phyloP scores from a whole-genome alignment of 1,284 basidiomycete species.

The Fomitopsis schrenkii region DNA sequence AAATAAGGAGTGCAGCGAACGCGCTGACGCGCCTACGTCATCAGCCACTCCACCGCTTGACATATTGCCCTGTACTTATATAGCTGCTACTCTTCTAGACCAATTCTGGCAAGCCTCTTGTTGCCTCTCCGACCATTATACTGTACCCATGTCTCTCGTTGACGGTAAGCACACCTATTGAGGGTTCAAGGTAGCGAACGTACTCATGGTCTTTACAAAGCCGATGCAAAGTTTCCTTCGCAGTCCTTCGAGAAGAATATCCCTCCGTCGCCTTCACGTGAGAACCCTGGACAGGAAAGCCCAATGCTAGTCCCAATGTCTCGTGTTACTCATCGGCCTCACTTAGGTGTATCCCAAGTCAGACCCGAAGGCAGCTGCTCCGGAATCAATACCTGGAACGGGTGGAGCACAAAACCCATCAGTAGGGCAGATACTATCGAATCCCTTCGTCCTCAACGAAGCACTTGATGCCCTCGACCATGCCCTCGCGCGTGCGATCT shows the following conservation, averaged over 20 bases:
- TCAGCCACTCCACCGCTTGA: background rate
- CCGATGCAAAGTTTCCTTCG: slow-evolving; percentile 25
- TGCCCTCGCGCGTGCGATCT: slow-evolving; percentile 20
- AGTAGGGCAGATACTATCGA: slow-evolving; percentile 14
- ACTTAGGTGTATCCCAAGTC: slow-evolving; percentile 26
- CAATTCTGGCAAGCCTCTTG: too few relatives aligned
- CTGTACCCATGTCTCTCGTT: background rate
- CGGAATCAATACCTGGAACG: slow-evolving; percentile 23
- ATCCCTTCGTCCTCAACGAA: slow-evolving; percentile 21
- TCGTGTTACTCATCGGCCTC: background rate
- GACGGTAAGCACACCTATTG: background rate
- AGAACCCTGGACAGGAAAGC: slow-evolving; percentile 27
- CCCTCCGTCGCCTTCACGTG: slow-evolving; percentile 25
- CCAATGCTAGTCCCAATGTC: background rate
- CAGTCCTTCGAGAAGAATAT: slow-evolving; percentile 11
- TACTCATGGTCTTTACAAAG: slow-evolving; percentile 6
- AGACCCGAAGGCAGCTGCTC: slow-evolving; percentile 24
- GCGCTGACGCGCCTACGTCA: background rate
- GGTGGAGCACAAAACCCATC: slow-evolving; percentile 17
- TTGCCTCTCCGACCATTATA: too few relatives aligned
- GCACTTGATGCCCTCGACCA: slow-evolving; percentile 19
- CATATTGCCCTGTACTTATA: background rate
- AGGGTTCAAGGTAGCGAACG: background rate
- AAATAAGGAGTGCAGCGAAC: background rate
- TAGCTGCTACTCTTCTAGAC: background rate